Evolutionary conservation across 1,284 basidiomycete genomes (phyloP).

Genomic region (Mycena citricolor): DNA sequence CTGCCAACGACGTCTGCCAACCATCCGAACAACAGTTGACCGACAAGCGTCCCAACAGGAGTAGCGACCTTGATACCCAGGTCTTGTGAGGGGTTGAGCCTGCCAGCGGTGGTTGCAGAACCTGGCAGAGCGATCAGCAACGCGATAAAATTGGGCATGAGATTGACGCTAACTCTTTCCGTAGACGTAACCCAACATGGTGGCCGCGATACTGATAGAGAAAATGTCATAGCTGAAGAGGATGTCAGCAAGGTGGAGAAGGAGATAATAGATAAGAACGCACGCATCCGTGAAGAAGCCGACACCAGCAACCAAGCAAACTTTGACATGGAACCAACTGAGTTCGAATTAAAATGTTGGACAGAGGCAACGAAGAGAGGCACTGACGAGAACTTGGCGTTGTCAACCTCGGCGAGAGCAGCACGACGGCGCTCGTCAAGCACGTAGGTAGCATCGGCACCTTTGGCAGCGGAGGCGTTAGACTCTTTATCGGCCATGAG

Average conservation of each 20-base stretch:
- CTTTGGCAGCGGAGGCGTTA: slow-evolving; percentile 7
- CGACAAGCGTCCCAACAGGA: slow-evolving; percentile 47
- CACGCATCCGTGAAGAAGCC: slow-evolving; percentile 85
- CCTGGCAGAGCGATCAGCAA: background rate
- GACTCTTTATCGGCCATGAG: slow-evolving; percentile 13
- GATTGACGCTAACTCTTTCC: slow-evolving; percentile 31
- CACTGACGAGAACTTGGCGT: slow-evolving; percentile 66
- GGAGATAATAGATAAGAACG: slow-evolving; percentile 26
- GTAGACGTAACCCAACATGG: slow-evolving; percentile 80
- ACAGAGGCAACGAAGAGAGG: background rate
- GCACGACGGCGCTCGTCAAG: slow-evolving; percentile 62
- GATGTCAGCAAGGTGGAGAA: background rate
- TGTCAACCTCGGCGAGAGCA: slow-evolving; percentile 74
- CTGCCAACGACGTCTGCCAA: slow-evolving; percentile 71
- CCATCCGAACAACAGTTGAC: slow-evolving; percentile 73
- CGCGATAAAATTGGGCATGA: background rate
- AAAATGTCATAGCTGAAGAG: slow-evolving; percentile 64
- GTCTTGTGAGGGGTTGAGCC: slow-evolving; percentile 52
- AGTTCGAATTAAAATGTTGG: background rate
- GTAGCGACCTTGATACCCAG: slow-evolving; percentile 66
- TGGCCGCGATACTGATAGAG: slow-evolving; percentile 73
- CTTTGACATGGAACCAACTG: slow-evolving; percentile 70
- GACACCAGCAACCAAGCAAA: slow-evolving; percentile 72
- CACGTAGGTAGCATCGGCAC: slow-evolving; percentile 1
- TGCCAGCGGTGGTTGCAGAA: background rate